These are phyloP conservation scores for Hericium coralloides DNA, from an alignment of 768 basidiomycete genomes.

Conservation along the genomic window DNA sequence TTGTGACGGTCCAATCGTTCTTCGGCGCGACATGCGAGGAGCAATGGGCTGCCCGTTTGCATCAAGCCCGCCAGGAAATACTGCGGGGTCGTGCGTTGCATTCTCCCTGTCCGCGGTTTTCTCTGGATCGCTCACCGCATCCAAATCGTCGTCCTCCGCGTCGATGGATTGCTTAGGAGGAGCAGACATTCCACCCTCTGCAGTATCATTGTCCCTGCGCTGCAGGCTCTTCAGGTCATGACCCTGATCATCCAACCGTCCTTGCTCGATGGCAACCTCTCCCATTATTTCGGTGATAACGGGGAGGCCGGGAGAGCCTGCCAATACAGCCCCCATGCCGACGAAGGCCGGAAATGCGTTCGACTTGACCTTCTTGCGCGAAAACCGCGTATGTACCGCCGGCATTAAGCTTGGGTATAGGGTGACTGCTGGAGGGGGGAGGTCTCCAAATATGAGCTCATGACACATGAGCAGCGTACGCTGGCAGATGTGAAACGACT, in stretches of 20 bases:
- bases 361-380: slow-evolving; percentile 59
- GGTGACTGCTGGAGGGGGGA: slow-evolving; percentile 52
- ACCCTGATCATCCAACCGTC: slow-evolving; percentile 60
- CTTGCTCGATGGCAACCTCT: slow-evolving; percentile 83
- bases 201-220: slow-evolving; percentile 33
- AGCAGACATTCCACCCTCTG: slow-evolving; percentile 12
- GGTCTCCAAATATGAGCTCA: slow-evolving; percentile 91
- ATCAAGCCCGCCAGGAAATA: not conserved
- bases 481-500: slow-evolving; percentile 86
- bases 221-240: slow-evolving; percentile 41
- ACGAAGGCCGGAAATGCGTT: slow-evolving; percentile 69
- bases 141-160: slow-evolving; percentile 39
- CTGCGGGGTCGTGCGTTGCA: slow-evolving; percentile 7
- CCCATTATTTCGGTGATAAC: slow-evolving; percentile 65
- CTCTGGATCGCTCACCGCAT: slow-evolving; percentile 30
- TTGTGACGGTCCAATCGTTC: slow-evolving; percentile 48
- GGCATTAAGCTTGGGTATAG: slow-evolving; percentile 59
- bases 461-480: slow-evolving; percentile 86
- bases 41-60: not conserved
- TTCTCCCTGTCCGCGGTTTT: slow-evolving; percentile 17
- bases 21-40: slow-evolving; percentile 6
- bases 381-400: slow-evolving; percentile 39
- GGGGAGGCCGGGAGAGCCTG: slow-evolving; percentile 72
- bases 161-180: slow-evolving; percentile 20
- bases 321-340: slow-evolving; percentile 76